phyloP scores from a whole-genome alignment of 345 rosid genomes.

The Euphorbia lathyris region DNA sequence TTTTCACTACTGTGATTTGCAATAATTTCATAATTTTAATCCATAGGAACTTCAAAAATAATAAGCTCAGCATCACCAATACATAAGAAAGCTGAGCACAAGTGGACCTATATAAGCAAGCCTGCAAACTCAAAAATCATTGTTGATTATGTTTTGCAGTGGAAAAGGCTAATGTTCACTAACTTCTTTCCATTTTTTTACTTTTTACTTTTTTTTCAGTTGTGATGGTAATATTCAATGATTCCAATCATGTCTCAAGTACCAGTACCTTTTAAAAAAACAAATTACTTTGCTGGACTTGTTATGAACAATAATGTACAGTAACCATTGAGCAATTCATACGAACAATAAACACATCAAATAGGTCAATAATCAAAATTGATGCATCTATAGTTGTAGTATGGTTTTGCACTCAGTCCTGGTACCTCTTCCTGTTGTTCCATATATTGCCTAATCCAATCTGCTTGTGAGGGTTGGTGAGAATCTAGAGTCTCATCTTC shows the following conservation, averaged over 20 bases:
- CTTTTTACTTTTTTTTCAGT: neutral
- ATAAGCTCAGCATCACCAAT: neutral
- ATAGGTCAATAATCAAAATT: neutral
- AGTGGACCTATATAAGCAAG: too few species aligned
- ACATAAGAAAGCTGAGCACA: neutral
- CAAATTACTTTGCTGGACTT: neutral
- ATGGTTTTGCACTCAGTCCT: constrained; percentile 8
- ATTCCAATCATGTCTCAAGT: neutral
- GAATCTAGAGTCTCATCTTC: constrained; percentile 47
- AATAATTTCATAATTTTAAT: neutral
- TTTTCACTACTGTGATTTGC: neutral
- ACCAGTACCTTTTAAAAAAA: neutral
- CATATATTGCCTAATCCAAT: constrained; percentile 88
- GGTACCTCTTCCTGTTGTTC: constrained; percentile 80
- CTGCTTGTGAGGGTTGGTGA: constrained; percentile 71
- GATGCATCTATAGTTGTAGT: neutral
- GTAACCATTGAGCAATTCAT: neutral
- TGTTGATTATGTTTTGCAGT: neutral
- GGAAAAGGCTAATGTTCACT: neutral
- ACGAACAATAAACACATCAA: neutral
- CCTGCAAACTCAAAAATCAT: neutral
- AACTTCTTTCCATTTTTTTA: neutral
- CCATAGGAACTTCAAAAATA: neutral
- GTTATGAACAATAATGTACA: neutral
- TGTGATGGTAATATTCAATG: neutral